Evolutionary conservation across 495 filamentous ascomycete species (phyloP).

Genomic region (Penicillium coffeae): DNA sequence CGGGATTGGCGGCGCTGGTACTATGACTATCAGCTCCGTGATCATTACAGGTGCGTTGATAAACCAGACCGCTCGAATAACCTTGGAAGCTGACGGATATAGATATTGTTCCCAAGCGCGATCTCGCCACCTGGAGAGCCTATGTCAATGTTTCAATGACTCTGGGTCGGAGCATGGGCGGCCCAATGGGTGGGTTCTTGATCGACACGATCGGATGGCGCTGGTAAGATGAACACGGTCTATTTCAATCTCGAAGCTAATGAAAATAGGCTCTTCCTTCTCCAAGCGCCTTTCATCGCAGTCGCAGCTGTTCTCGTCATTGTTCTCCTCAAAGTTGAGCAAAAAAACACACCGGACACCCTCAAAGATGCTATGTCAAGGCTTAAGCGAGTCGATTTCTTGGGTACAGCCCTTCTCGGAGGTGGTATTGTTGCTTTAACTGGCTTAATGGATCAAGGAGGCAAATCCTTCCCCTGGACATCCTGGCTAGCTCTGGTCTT

Average conservation of each 20-base stretch:
- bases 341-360: conserved; percentile 1
- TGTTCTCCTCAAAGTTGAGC: conserved; percentile 41
- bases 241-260: background rate
- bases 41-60: conserved; percentile 56
- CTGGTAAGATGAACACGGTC: conserved; percentile 41
- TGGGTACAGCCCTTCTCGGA: conserved; percentile 50
- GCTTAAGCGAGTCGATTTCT: conserved; percentile 54
- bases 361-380: conserved; percentile 5
- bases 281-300: conserved; percentile 53
- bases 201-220: conserved; percentile 66
- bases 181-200: conserved; percentile 60
- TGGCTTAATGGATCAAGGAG: conserved; percentile 56
- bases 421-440: conserved; percentile 46
- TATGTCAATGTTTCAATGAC: conserved; percentile 65
- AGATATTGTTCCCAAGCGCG: conserved; percentile 63
- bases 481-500: conserved; percentile 34
- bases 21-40: conserved; percentile 52
- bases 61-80: background rate
- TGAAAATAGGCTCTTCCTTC: conserved; percentile 53
- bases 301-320: conserved; percentile 49
- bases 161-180: conserved; percentile 59
- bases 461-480: conserved; percentile 53
- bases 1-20: conserved; percentile 57
- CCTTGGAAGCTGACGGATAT: background rate
- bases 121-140: conserved; percentile 63